Evolutionary conservation across 2,329 filamentous ascomycete species (phyloP).

Genomic region (Epichloe bromicola): DNA sequence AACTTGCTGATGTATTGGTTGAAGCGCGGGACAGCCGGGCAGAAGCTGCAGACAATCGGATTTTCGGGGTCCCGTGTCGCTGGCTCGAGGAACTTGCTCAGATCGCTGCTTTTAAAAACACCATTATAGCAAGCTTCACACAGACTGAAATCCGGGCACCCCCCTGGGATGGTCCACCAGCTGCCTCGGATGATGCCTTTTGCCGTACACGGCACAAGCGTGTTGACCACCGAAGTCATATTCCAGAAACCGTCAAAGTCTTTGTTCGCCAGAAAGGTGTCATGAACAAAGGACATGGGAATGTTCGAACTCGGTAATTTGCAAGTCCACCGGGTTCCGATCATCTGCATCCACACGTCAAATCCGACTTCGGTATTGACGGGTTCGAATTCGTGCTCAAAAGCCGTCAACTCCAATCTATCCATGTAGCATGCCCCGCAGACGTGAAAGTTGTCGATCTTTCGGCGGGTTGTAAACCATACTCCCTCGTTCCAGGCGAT

Average conservation of each 20-base stretch:
- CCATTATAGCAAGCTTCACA: constrained; percentile 23
- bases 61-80: constrained; percentile 8
- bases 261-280: constrained; percentile 12
- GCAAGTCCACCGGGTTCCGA: constrained; percentile 14
- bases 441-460: constrained; percentile 14
- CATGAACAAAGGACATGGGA: constrained; percentile 14
- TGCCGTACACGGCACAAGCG: constrained; percentile 14
- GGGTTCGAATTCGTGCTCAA: constrained; percentile 16
- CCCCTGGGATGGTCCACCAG: constrained; percentile 21
- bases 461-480: constrained; percentile 16
- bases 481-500: constrained; percentile 10
- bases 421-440: constrained; percentile 25
- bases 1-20: constrained; percentile 13
- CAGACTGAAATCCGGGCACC: constrained; percentile 12
- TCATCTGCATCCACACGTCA: constrained; percentile 11
- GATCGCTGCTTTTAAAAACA: constrained; percentile 13
- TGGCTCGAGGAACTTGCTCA: constrained; percentile 17
- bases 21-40: constrained; percentile 14
- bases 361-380: constrained; percentile 10
- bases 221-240: constrained; percentile 12
- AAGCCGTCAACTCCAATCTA: constrained; percentile 16
- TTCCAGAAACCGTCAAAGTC: constrained; percentile 17
- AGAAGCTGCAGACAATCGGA: constrained; percentile 19
- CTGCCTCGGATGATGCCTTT: constrained; percentile 18
- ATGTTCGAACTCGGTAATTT: constrained; percentile 12